Evolutionary conservation across 116 monocot genomes (phyloP).

Genomic region (Dioscorea cayenensis): DNA sequence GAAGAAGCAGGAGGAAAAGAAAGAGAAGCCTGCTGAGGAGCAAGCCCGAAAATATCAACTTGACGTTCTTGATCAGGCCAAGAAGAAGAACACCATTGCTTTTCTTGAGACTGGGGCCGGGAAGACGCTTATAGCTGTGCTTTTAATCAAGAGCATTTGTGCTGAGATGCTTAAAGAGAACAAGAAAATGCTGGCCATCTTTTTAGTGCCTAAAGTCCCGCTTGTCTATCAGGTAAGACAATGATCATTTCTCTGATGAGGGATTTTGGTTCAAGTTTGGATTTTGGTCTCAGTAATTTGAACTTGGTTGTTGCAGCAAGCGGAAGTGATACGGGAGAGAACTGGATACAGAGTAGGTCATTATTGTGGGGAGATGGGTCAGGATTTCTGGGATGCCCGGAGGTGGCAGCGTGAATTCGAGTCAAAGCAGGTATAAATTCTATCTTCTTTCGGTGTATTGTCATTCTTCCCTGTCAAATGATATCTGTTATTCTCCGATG

Average conservation of each 20-base stretch:
- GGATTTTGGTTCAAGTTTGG: background rate
- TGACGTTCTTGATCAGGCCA: slow-evolving; percentile 93
- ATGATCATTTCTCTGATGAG: background rate
- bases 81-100: slow-evolving; percentile 92
- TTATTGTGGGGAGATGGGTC: slow-evolving; percentile 99
- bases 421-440: slow-evolving; percentile 60
- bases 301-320: slow-evolving; percentile 57
- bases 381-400: slow-evolving; percentile 96
- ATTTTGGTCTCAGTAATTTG: background rate
- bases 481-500: background rate
- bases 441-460: background rate
- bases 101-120: slow-evolving; percentile 97
- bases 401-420: slow-evolving; percentile 98
- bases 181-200: slow-evolving; percentile 85
- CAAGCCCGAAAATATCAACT: slow-evolving; percentile 89
- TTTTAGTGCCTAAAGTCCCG: slow-evolving; percentile 96
- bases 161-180: slow-evolving; percentile 51
- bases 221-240: slow-evolving; percentile 88
- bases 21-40: slow-evolving; percentile 62
- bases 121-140: slow-evolving; percentile 88
- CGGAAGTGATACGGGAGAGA: slow-evolving; percentile 89
- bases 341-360: slow-evolving; percentile 86
- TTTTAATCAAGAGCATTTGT: slow-evolving; percentile 74
- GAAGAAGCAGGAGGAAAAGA: slow-evolving; percentile 35
- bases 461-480: background rate